Conservation (phyloP, 2,329 filamentous ascomycete species). For the Rosellinia necatrix region DNA sequence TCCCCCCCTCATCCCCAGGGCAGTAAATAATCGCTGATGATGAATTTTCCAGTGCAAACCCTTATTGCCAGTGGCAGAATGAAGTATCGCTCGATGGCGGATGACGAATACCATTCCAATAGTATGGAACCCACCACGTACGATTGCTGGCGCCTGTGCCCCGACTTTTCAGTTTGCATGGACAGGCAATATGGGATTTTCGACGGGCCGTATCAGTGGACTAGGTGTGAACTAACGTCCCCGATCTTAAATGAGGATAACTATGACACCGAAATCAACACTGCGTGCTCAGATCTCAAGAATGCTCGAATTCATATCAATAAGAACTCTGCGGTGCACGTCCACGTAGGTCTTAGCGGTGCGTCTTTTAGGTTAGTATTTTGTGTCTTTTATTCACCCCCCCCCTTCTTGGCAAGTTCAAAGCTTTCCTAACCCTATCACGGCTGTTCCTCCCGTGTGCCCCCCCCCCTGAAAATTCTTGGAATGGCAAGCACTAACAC, state of each 20-base stretch:
- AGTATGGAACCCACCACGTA: constrained; percentile 28
- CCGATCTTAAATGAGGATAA: constrained; percentile 27
- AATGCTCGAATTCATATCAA: constrained; percentile 32
- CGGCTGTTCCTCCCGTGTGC: too few species aligned
- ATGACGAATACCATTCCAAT: constrained; percentile 29
- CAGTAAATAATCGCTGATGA: neutral
- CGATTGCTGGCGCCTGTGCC: constrained; percentile 31
- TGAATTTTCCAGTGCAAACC: neutral
- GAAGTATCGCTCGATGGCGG: constrained; percentile 13
- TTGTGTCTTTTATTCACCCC: neutral
- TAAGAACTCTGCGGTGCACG: constrained; percentile 30
- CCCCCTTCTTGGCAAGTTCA: too few species aligned
- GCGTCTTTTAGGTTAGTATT: constrained; percentile 29
- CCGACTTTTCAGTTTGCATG: constrained; percentile 23
- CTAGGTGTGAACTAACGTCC: constrained; percentile 32
- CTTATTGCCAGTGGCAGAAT: constrained; percentile 14
- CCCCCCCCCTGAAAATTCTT: neutral
- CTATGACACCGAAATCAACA: constrained; percentile 21
- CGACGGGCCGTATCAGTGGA: constrained; percentile 23
- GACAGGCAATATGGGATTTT: neutral
- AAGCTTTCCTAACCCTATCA: too few species aligned
- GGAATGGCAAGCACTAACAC: neutral
- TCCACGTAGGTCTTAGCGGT: constrained; percentile 37
- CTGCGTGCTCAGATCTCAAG: constrained; percentile 31
- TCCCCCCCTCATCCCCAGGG: too few species aligned